Percentiles rank a stretch among this genome's conserved stretches.
Evolutionary conservation across 2,329 filamentous ascomycete species (phyloP).

Genomic region (Aquanectria penicillioides): DNA sequence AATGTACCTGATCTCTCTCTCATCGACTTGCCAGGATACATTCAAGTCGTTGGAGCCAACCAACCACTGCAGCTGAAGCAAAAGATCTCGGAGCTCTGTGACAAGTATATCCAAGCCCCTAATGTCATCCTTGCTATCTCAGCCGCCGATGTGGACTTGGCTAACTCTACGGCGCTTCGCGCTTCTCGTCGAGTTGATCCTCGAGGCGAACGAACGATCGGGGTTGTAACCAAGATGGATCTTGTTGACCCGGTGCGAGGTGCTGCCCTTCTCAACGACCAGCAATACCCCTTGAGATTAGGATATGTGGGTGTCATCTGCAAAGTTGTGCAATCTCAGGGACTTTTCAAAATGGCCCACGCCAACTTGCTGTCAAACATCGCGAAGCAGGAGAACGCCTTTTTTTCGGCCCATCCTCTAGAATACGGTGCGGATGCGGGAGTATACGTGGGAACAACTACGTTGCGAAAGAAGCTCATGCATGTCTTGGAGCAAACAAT

Average conservation of each 20-base stretch:
- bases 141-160: conserved; percentile 94
- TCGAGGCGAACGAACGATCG: conserved; percentile 93
- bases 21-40: conserved; percentile 97
- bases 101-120: conserved; percentile 96
- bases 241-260: conserved; percentile 87
- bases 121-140: conserved; percentile 98
- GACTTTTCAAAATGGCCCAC: conserved; percentile 85
- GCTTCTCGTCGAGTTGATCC: conserved; percentile 94
- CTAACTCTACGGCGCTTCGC: conserved; percentile 92
- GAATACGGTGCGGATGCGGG: conserved; percentile 81
- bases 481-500: conserved; percentile 96
- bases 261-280: conserved; percentile 81
- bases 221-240: conserved; percentile 99
- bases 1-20: conserved; percentile 95
- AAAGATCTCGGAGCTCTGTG: conserved; percentile 94
- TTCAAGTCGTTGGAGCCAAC: conserved; percentile 91
- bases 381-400: conserved; percentile 86
- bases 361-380: conserved; percentile 84
- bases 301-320: conserved; percentile 97
- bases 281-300: conserved; percentile 92
- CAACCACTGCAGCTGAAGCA: conserved; percentile 93
- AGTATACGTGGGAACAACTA: conserved; percentile 83
- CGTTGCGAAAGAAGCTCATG: conserved; percentile 95
- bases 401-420: conserved; percentile 83
- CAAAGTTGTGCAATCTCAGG: conserved; percentile 74